Evolutionary conservation across 257 asterid species (phyloP), one percentile per base, ranked within the genome.

Genomic region (Voacanga thouarsii): DNA sequence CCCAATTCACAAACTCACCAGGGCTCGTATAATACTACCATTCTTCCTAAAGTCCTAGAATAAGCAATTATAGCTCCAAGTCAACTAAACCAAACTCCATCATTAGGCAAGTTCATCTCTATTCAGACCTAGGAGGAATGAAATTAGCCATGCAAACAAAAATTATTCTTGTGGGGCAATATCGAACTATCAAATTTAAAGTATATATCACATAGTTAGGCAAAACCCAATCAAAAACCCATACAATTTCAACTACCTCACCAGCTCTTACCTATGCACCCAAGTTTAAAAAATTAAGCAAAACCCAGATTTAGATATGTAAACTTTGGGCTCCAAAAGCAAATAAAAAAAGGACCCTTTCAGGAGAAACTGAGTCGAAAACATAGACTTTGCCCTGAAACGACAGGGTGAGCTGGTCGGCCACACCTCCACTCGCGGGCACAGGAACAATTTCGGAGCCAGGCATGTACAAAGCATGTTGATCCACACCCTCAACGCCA

Each of bases 331-430:
- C 60, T 56, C 37, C 47, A 19, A 24, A n/a, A 56, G 61, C 50
- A 45, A 43, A 51, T 45, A 39, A 51, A 45, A 43, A 51, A 51
- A 39, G 14, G 57, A 91, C 99, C 97, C 92, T 96, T 75, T 93
- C 99, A 33, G 96, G 97, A 21, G 97, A 89, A 83, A 93, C 98
- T 3, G 97, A 86, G 88, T 92, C 98, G 84, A 92, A 96, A 61
- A 93, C 99, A 61, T 85, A 96, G 76, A 96, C 97, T 82, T 96
- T 95, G 11, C 97, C 99, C 89, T 90, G 99, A 84, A 96, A 96
- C 78, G 99, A 92, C 72, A 96, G 89, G 81, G 97, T 92, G 44
- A 93, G 98, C 92, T 93, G 99, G 88, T 96, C 97, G 71, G 97
- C 86, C n/a, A 82, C 91, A 53, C 82, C 88, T 18, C 90, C 94